These are phyloP conservation scores for Actinomortierella wolfii DNA, from an alignment of 371 early-diverging fungal species.

Conservation along the genomic window DNA sequence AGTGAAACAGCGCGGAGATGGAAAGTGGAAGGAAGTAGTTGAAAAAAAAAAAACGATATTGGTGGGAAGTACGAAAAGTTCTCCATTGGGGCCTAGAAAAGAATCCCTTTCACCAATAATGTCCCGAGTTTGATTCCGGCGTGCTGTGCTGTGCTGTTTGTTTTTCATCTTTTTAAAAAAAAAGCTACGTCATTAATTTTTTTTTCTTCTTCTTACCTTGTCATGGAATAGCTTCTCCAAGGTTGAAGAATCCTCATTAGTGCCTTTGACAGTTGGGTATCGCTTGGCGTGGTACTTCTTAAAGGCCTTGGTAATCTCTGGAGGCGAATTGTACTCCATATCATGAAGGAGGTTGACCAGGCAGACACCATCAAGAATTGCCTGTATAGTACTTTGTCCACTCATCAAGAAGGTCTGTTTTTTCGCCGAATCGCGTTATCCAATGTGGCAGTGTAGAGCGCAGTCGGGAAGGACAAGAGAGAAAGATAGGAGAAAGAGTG, in stretches of 20 bases:
- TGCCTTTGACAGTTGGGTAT: slow-evolving; percentile 10
- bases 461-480: slow-evolving; percentile 10
- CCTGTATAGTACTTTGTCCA: slow-evolving; percentile 24
- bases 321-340: slow-evolving; percentile 34
- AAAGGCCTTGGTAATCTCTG: slow-evolving; percentile 29
- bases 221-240: slow-evolving; percentile 32
- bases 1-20: too few species aligned
- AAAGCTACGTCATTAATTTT: too few species aligned
- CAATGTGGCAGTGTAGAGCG: not conserved
- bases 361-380: slow-evolving; percentile 29
- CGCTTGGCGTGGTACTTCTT: slow-evolving; percentile 35
- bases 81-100: too few species aligned
- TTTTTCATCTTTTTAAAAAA: too few species aligned
- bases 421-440: too few species aligned
- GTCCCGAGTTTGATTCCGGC: too few species aligned
- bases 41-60: too few species aligned
- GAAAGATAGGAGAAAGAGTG: not conserved
- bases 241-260: slow-evolving; percentile 18
- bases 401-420: slow-evolving; percentile 14
- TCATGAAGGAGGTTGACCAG: slow-evolving; percentile 38
- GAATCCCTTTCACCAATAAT: too few species aligned
- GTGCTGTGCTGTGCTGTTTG: too few species aligned
- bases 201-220: too few species aligned
- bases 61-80: too few species aligned
- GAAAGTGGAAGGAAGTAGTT: too few species aligned